phyloP scores from a whole-genome alignment of 106 monocot species.

The Apostasia shenzhenica region DNA sequence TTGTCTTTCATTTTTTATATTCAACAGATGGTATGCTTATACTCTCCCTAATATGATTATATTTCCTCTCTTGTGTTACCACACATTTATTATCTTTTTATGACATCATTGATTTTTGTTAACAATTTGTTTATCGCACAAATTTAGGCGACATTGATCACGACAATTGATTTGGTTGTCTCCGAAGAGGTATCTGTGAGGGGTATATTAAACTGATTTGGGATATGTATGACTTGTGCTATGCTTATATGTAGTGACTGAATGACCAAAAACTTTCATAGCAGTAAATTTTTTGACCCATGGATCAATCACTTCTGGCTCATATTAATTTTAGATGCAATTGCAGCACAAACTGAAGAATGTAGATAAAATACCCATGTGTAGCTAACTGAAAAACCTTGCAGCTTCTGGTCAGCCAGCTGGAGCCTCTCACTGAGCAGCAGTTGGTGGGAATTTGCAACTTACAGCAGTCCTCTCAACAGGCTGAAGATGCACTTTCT shows the following conservation, averaged over 20 bases:
- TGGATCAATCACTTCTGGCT: neutral
- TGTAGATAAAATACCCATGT: too few relatives aligned
- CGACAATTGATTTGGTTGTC: too few relatives aligned
- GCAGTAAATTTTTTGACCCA: neutral
- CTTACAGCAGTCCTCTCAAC: slow-evolving; percentile 53
- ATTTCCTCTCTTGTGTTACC: too few relatives aligned
- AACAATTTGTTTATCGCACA: too few relatives aligned
- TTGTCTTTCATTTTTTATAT: too few relatives aligned
- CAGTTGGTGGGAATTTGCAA: slow-evolving; percentile 43
- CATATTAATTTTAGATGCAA: neutral
- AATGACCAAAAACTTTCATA: neutral
- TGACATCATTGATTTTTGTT: too few relatives aligned
- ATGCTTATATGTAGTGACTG: neutral
- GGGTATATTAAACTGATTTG: neutral
- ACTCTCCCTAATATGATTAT: too few relatives aligned
- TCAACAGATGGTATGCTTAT: too few relatives aligned
- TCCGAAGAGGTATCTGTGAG: too few relatives aligned
- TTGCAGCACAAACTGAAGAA: too few relatives aligned
- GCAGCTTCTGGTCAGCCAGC: slow-evolving; percentile 37
- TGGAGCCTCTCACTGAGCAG: slow-evolving; percentile 59
- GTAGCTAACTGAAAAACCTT: neutral
- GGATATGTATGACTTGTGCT: neutral
- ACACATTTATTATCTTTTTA: too few relatives aligned
- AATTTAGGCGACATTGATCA: too few relatives aligned
- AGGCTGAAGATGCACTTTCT: slow-evolving; percentile 63